Evolutionary conservation across 2,329 filamentous ascomycete genomes (phyloP).

Genomic region (Phoma herbarum): DNA sequence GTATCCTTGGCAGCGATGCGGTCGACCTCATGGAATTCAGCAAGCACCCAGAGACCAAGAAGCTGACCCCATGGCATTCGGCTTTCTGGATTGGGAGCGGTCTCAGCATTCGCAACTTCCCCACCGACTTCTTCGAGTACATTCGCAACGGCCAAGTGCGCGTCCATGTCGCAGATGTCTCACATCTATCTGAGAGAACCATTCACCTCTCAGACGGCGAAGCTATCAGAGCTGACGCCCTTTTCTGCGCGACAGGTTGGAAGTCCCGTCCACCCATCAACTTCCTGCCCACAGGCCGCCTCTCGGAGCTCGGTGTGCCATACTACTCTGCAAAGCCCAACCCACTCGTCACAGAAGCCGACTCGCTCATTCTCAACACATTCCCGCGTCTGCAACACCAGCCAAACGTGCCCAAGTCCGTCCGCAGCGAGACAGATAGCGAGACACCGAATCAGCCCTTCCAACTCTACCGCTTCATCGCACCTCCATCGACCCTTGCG

Average conservation of each 20-base stretch:
- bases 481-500: constrained; percentile 39
- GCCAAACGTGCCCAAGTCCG: constrained; percentile 18
- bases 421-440: constrained; percentile 7
- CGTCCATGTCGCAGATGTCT: constrained; percentile 65
- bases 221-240: constrained; percentile 57
- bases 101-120: constrained; percentile 69
- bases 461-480: constrained; percentile 56
- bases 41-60: constrained; percentile 52
- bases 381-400: constrained; percentile 22
- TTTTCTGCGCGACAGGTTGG: constrained; percentile 69
- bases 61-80: constrained; percentile 53
- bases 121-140: constrained; percentile 64
- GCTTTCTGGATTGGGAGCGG: constrained; percentile 64
- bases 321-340: constrained; percentile 27
- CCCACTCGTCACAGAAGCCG: constrained; percentile 42
- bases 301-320: constrained; percentile 58
- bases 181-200: constrained; percentile 57
- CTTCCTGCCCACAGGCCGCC: constrained; percentile 14
- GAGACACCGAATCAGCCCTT: constrained; percentile 33
- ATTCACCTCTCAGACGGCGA: constrained; percentile 61
- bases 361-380: constrained; percentile 26
- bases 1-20: constrained; percentile 63
- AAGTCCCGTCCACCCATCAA: constrained; percentile 25
- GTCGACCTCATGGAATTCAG: constrained; percentile 58
- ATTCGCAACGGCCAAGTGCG: constrained; percentile 63